Conservation (phyloP, 805 yeast genomes). For the Saccharomycopsis lassenensis region DNA sequence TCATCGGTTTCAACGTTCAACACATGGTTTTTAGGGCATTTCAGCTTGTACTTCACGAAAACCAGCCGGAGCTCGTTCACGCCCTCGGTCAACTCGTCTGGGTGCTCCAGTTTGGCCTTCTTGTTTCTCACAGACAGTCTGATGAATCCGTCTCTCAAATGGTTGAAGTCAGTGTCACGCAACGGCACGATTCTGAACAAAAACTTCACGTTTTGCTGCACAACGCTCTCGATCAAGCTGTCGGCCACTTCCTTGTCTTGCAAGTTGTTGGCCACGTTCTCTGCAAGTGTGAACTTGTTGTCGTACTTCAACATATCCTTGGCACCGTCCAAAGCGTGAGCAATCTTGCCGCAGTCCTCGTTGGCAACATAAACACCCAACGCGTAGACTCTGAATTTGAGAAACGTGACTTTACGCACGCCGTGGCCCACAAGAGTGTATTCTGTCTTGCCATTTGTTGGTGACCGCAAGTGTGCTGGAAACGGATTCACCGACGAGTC, state of each 20-base stretch:
- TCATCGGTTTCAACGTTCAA: slow-evolving; percentile 31
- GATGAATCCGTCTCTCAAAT: slow-evolving; percentile 79
- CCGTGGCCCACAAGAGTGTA: slow-evolving; percentile 70
- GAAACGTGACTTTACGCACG: slow-evolving; percentile 70
- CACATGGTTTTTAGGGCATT: slow-evolving; percentile 40
- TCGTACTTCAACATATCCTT: slow-evolving; percentile 29
- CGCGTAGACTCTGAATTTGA: slow-evolving; percentile 77
- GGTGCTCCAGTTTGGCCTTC: slow-evolving; percentile 8
- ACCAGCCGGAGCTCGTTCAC: slow-evolving; percentile 15
- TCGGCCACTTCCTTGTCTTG: slow-evolving; percentile 42
- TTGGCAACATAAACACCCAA: slow-evolving; percentile 69
- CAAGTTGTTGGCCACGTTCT: slow-evolving; percentile 33
- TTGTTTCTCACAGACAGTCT: slow-evolving; percentile 36
- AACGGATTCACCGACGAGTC: slow-evolving; percentile 43
- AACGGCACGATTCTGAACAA: slow-evolving; percentile 74
- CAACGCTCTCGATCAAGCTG: slow-evolving; percentile 42
- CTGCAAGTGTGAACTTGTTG: slow-evolving; percentile 25
- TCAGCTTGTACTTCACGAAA: slow-evolving; percentile 12
- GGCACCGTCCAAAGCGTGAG: slow-evolving; percentile 33
- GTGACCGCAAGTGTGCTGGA: slow-evolving; percentile 24
- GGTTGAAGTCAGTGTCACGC: slow-evolving; percentile 85
- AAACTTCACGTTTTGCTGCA: slow-evolving; percentile 50
- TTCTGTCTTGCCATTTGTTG: slow-evolving; percentile 21
- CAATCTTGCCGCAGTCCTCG: slow-evolving; percentile 37
- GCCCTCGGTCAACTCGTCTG: slow-evolving; percentile 11